Evolutionary conservation across 352 stramenopile genomes (phyloP), one percentile per base, ranked within the genome.

Genomic region (Phytophthora hibernalis): DNA sequence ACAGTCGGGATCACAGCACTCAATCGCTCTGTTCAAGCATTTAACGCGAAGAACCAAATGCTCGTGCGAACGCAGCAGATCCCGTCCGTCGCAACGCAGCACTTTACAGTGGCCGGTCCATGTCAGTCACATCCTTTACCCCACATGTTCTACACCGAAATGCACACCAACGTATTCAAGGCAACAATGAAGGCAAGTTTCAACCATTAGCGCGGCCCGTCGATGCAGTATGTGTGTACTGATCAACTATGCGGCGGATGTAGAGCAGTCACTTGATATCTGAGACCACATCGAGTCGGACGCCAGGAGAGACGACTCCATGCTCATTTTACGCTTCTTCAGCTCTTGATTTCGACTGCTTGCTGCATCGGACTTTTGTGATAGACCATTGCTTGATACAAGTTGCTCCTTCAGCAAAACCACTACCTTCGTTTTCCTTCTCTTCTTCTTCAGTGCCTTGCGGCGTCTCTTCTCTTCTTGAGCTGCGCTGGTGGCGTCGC

Each of bases 201-300:
- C n/a, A n/a, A n/a, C n/a, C n/a, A n/a, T n/a, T n/a, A n/a, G n/a
- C n/a, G n/a, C n/a, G n/a, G n/a, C n/a, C n/a, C n/a, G n/a, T n/a
- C n/a, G n/a, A n/a, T n/a, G n/a, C n/a, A n/a, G n/a, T n/a, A n/a
- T n/a, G n/a, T n/a, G n/a, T n/a, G n/a, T n/a, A n/a, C n/a, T n/a
- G 15, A 6, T 42, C 35, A 12, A 2, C 3, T 62, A 62, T 24
- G 71, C 45, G 31, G 69, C 72, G 12, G 64, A 68, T 8, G n/a
- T 54, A 16, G 73, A 68, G 49, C 81, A 61, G 47, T 91, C 82
- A 4, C 65, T 81, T 10, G 79, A 88, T 51, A 90, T 85, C 54
- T 90, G 65, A 21, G 70, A 87, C 83, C 83, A 92, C 56, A 92
- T 87, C 40, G 78, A 70, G 51, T 92, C 83, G 10, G 80, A 82